These are phyloP conservation scores for Schizopora paradoxa DNA, from an alignment of 1,284 basidiomycete genomes.

Conservation along the genomic window DNA sequence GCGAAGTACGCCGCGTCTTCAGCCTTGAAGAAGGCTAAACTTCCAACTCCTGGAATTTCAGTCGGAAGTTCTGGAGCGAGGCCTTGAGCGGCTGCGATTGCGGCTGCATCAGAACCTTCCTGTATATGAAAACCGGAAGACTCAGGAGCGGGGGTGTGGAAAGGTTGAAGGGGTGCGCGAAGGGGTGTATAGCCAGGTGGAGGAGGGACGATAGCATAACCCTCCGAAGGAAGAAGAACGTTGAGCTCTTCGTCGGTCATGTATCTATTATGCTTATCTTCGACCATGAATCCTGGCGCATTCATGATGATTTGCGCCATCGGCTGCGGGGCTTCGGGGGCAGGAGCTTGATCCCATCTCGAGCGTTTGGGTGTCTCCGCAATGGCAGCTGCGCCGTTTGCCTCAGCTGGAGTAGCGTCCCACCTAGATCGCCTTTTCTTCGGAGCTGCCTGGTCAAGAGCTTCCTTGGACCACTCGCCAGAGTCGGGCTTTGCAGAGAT, in stretches of 20 bases:
- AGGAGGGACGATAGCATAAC: slow-evolving; percentile 90
- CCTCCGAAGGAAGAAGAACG: slow-evolving; percentile 78
- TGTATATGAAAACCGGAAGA: slow-evolving; percentile 93
- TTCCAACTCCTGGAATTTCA: slow-evolving; percentile 97
- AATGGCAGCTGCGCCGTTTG: slow-evolving; percentile 30
- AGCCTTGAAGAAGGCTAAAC: slow-evolving; percentile 95
- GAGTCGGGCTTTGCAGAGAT: slow-evolving; percentile 51
- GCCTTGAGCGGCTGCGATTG: slow-evolving; percentile 81
- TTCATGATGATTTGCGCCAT: slow-evolving; percentile 82
- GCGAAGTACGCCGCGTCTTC: slow-evolving; percentile 98
- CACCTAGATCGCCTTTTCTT: slow-evolving; percentile 92
- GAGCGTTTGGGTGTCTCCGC: slow-evolving; percentile 76
- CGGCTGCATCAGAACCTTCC: slow-evolving; percentile 86
- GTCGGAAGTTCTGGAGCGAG: slow-evolving; percentile 95
- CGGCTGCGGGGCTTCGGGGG: slow-evolving; percentile 45
- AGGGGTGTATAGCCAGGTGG: slow-evolving; percentile 91
- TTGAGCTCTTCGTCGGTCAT: slow-evolving; percentile 96
- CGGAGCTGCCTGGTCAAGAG: slow-evolving; percentile 63
- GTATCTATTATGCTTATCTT: slow-evolving; percentile 93
- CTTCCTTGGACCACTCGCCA: slow-evolving; percentile 70
- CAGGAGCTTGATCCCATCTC: slow-evolving; percentile 92
- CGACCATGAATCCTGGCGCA: slow-evolving; percentile 72
- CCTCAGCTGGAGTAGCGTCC: slow-evolving; percentile 84
- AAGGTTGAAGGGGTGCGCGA: slow-evolving; percentile 69
- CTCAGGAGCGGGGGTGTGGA: slow-evolving; percentile 69